A percentile compares a stretch with the other conserved stretches of the same genome.
Conservation (phyloP, 2,329 filamentous ascomycete genomes). For the Fusarium keratoplasticum region DNA sequence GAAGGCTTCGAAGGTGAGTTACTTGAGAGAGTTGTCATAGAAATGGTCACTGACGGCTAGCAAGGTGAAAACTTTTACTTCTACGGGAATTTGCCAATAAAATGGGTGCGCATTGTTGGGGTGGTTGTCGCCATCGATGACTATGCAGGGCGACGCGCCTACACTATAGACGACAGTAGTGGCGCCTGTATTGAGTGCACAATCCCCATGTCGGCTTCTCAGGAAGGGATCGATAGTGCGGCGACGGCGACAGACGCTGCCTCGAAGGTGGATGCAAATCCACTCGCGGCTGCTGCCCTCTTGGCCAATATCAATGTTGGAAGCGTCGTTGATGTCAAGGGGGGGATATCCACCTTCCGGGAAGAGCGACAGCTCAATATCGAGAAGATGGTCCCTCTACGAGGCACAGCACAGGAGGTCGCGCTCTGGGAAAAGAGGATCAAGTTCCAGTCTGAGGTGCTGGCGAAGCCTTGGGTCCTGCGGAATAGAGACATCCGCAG, state of each 20-base stretch:
- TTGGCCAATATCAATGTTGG: conserved; percentile 61
- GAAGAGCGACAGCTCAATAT: conserved; percentile 64
- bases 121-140: conserved; percentile 74
- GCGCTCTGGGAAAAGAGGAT: conserved; percentile 67
- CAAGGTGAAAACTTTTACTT: conserved; percentile 70
- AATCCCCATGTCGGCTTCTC: conserved; percentile 20
- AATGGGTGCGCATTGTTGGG: conserved; percentile 79
- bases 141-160: conserved; percentile 58
- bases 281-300: background rate
- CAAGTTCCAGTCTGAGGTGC: conserved; percentile 61
- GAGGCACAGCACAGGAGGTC: conserved; percentile 67
- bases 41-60: conserved; percentile 15
- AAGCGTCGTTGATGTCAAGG: conserved; percentile 68
- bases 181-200: conserved; percentile 66
- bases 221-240: conserved; percentile 1
- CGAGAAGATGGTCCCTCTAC: conserved; percentile 60
- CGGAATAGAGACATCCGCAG: conserved; percentile 59
- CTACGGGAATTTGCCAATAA: conserved; percentile 78
- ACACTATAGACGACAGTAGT: conserved; percentile 74
- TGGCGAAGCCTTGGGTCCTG: conserved; percentile 67
- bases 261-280: conserved; percentile 7
- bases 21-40: background rate
- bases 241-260: conserved; percentile 1
- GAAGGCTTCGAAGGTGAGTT: conserved; percentile 65
- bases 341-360: conserved; percentile 60